phyloP scores from a whole-genome alignment of 176 grass and related monocot genomes.

The Elymus sibiricus region DNA sequence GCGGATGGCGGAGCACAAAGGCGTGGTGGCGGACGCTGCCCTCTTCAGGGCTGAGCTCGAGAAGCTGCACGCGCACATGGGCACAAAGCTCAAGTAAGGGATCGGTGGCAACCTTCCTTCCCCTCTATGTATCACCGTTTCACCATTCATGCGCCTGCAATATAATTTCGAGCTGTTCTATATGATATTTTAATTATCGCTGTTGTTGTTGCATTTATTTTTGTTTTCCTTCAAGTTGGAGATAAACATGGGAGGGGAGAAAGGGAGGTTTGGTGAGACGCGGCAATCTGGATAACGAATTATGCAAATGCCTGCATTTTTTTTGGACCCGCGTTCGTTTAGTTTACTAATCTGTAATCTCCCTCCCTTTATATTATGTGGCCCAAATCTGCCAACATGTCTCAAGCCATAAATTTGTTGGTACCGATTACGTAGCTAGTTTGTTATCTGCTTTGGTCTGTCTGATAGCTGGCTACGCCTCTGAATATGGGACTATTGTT shows the following conservation, averaged over 20 bases:
- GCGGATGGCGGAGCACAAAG: conserved; percentile 25
- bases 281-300: background rate
- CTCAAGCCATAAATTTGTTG: background rate
- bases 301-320: conserved; percentile 30
- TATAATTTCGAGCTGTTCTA: background rate
- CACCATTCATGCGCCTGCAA: background rate
- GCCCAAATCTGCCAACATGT: conserved; percentile 29
- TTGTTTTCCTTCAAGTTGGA: conserved; percentile 10
- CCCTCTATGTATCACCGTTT: background rate
- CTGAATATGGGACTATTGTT: conserved; percentile 9
- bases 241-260: conserved; percentile 29
- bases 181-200: conserved; percentile 1
- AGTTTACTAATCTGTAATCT: conserved; percentile 13
- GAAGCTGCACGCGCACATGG: conserved; percentile 53
- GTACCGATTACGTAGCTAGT: background rate
- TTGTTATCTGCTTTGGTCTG: background rate
- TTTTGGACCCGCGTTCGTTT: conserved; percentile 16
- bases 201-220: conserved; percentile 19
- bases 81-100: conserved; percentile 49
- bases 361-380: conserved; percentile 32
- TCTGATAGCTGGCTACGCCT: background rate
- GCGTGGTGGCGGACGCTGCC: conserved; percentile 36
- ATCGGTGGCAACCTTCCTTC: background rate
- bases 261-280: conserved; percentile 24
- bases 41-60: conserved; percentile 46